Conservation (phyloP, 805 yeast genomes). For the Nakazawaea wyomingensis region DNA sequence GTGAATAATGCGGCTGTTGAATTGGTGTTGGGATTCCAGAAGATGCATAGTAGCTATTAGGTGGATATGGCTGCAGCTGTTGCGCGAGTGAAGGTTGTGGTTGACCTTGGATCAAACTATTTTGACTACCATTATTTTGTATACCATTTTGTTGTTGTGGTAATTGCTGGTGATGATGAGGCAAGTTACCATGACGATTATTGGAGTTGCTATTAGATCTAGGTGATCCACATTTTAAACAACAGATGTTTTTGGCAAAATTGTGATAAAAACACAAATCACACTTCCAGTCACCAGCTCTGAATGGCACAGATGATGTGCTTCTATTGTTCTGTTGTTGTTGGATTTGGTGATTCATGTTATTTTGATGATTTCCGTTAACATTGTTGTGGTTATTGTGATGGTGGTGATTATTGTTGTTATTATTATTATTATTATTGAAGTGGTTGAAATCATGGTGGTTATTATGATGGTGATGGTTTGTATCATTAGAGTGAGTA, state of each 20-base stretch:
- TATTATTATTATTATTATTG: conserved; percentile 16
- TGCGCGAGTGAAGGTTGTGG: conserved; percentile 1
- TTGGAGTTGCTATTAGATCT: conserved; percentile 24
- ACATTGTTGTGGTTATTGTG: conserved; percentile 5
- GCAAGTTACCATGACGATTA: conserved; percentile 3
- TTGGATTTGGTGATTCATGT: conserved; percentile 15
- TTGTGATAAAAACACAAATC: conserved; percentile 83
- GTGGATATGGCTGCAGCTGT: not conserved
- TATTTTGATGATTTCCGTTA: not conserved
- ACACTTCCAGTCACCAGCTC: conserved; percentile 98
- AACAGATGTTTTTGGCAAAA: conserved; percentile 83
- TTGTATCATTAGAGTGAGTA: not conserved
- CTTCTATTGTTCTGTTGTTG: conserved; percentile 16
- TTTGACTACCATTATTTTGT: not conserved
- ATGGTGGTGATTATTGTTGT: conserved; percentile 15
- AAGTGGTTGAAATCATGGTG: conserved; percentile 12
- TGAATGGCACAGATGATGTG: conserved; percentile 68
- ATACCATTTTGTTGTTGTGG: not conserved
- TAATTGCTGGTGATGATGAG: not conserved
- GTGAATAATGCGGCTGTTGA: conserved; percentile 9
- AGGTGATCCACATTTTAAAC: conserved; percentile 85
- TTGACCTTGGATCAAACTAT: conserved; percentile 1
- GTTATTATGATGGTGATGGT: not conserved
- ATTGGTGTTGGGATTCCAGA: conserved; percentile 5
- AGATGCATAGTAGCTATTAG: not conserved